A percentile compares a stretch with the other conserved stretches of the same genome.
Evolutionary conservation across 441 rosid genomes (phyloP).

Genomic region (Pelargonium myrrhifolium): DNA sequence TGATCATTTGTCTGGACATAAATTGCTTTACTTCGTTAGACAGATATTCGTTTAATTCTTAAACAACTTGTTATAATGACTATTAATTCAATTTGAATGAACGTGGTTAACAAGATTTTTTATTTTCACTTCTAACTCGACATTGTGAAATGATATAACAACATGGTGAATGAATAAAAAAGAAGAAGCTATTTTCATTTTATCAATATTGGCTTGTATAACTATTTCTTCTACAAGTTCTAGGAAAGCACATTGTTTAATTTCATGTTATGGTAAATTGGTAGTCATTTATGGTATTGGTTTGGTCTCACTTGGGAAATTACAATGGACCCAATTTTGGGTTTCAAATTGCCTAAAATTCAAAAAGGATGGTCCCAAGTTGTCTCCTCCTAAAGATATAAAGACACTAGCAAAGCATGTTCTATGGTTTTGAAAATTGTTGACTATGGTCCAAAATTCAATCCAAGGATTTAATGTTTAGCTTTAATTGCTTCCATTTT

Average conservation of each 20-base stretch:
- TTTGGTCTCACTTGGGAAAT: neutral
- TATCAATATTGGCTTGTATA: too few relatives aligned
- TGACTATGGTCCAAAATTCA: neutral
- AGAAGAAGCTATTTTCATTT: too few relatives aligned
- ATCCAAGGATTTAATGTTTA: neutral
- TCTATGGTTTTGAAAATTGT: neutral
- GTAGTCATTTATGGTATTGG: neutral
- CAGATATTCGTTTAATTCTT: too few relatives aligned
- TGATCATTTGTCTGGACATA: too few relatives aligned
- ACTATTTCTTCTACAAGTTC: too few relatives aligned
- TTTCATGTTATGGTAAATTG: neutral
- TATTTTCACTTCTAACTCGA: too few relatives aligned
- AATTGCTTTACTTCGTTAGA: too few relatives aligned
- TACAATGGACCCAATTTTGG: neutral
- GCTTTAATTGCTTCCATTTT: neutral
- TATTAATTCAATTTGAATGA: too few relatives aligned
- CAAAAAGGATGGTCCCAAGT: neutral
- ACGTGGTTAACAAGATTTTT: too few relatives aligned
- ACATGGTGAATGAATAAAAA: too few relatives aligned
- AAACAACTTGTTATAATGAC: too few relatives aligned
- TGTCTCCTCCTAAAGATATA: constrained; percentile 1
- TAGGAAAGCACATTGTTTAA: neutral
- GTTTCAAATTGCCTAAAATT: neutral
- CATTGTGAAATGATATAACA: too few relatives aligned
- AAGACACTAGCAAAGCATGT: neutral